Base-by-base conservation (phyloP, 116 monocot species). In the Thalassia testudinum region DNA sequence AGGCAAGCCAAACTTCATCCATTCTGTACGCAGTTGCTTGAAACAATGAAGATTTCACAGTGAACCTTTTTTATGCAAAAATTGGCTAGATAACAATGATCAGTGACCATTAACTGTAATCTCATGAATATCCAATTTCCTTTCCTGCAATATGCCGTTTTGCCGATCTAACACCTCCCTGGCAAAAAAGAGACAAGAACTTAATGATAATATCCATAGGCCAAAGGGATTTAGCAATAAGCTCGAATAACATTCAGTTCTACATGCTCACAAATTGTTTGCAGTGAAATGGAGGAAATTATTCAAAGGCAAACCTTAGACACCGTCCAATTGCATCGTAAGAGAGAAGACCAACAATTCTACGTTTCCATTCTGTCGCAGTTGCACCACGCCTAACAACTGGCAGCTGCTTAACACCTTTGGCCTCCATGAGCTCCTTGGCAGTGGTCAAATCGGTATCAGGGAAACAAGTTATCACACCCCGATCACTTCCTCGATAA, bases 401-500 rank as follows among this genome's bases (percentile, higher is more conserved):
- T 27, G 89, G 89, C 27, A 89, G 60, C 49, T 89, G 89, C 43
- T 77, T 77, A 26, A 89, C 66, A 47, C 72, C 79, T 75, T 83
- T 89, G 16, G 89, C 89, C 52, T 89, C 89, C 83, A 89, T 83
- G 27, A 89, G 75, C 15, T 83, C 81, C 56, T 78, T 84, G 34
- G 87, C 87, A 47, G 63, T 87, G 15, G 78, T 76, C 73, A 93
- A 74, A 69, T 87, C 78, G 26, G 84, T 87, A 56, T 93, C 87
- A 0, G 80, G 75, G 49, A 84, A 93, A 54, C 93, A 93, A 24
- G 73, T 93, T 47, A 93, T 37, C 30, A 87, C 70, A 58, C 93
- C 93, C 44, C 84, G 63, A 43, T 80, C 72, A 17, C 67, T 74
- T 52, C 93, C 87, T 43, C 58, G 75, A 66, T 69, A 78, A 49